phyloP scores from a whole-genome alignment of 2,329 filamentous ascomycete species.

The Tolypocladium sp. region DNA sequence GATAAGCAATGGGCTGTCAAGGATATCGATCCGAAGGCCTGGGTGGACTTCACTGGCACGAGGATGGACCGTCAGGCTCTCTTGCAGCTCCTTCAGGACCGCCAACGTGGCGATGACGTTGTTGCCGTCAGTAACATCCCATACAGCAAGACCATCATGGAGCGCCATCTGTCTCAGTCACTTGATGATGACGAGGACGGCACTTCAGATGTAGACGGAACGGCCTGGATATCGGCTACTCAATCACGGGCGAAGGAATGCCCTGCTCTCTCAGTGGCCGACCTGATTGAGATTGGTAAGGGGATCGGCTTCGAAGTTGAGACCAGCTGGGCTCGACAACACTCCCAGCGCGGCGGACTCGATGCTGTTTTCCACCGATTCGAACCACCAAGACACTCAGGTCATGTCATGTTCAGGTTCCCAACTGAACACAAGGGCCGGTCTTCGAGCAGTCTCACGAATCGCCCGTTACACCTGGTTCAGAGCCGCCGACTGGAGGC shows the following conservation, averaged over 20 bases:
- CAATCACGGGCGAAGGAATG: too few species aligned
- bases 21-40: neutral
- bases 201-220: too few species aligned
- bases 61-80: too few species aligned
- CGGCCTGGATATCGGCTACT: too few species aligned
- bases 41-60: neutral
- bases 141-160: slow-evolving; percentile 4
- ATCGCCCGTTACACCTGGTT: slow-evolving; percentile 5
- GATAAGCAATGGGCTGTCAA: neutral
- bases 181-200: too few species aligned
- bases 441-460: slow-evolving; percentile 4
- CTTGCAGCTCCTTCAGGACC: too few species aligned
- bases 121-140: too few species aligned
- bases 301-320: slow-evolving; percentile 34
- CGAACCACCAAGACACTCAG: slow-evolving; percentile 7
- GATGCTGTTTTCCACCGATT: slow-evolving; percentile 24
- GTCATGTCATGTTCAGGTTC: slow-evolving; percentile 10
- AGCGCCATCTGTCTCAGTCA: too few species aligned
- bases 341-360: slow-evolving; percentile 13
- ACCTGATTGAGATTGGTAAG: too few species aligned
- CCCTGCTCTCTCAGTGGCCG: too few species aligned
- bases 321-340: slow-evolving; percentile 33
- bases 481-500: too few species aligned
- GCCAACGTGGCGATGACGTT: too few species aligned
- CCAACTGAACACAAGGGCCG: slow-evolving; percentile 8